Evolutionary conservation across 2,329 filamentous ascomycete genomes (phyloP).

Genomic region (Chaetomium olivaceum): DNA sequence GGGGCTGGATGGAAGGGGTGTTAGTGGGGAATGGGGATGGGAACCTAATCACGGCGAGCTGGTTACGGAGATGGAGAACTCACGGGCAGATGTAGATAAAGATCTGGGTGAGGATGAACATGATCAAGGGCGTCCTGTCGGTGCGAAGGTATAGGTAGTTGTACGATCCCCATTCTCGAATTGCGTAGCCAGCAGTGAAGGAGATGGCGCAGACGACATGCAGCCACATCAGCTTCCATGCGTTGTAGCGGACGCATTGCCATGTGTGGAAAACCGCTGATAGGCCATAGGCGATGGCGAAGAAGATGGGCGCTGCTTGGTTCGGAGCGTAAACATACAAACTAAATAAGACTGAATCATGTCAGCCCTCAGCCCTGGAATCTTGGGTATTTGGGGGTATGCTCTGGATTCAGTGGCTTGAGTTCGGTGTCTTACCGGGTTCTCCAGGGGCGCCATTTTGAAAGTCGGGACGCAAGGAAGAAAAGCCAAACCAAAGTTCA

Average conservation of each 20-base stretch:
- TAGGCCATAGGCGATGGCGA: slow-evolving; percentile 37
- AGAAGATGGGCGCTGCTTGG: slow-evolving; percentile 42
- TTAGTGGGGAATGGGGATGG: background rate
- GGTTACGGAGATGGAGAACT: slow-evolving; percentile 21
- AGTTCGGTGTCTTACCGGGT: background rate
- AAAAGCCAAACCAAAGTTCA: background rate
- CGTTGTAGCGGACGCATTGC: slow-evolving; percentile 47
- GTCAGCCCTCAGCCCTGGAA: background rate
- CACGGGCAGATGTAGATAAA: slow-evolving; percentile 46
- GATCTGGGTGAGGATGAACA: slow-evolving; percentile 48
- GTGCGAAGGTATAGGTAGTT: slow-evolving; percentile 44
- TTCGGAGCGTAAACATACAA: slow-evolving; percentile 40
- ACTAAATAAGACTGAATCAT: slow-evolving; percentile 30
- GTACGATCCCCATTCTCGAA: slow-evolving; percentile 53
- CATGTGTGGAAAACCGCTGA: slow-evolving; percentile 37
- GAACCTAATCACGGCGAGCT: no score
- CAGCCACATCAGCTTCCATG: slow-evolving; percentile 52
- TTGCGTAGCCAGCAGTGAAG: slow-evolving; percentile 55
- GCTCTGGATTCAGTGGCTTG: background rate
- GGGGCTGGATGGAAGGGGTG: slow-evolving; percentile 45
- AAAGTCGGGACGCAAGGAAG: background rate
- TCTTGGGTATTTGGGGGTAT: no score
- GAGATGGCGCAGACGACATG: slow-evolving; percentile 52
- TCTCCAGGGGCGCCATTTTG: slow-evolving; percentile 2
- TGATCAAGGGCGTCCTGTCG: slow-evolving; percentile 34